A percentile compares a stretch with the other conserved stretches of the same genome.
Conservation (phyloP, 768 basidiomycete genomes). For the Xerocomus brunneocitrinus region DNA sequence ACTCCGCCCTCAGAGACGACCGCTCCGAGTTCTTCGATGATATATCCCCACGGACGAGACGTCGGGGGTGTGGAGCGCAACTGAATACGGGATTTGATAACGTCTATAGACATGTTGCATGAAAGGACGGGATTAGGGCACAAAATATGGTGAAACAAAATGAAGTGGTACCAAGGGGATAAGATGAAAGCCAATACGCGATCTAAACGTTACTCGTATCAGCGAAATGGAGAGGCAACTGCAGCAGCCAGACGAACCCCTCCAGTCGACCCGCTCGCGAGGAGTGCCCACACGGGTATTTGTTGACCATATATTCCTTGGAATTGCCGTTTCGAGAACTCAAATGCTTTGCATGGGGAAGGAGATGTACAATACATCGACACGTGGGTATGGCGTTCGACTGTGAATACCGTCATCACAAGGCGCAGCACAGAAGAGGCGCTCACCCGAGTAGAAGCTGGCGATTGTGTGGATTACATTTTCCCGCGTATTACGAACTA, state of each 20-base stretch:
- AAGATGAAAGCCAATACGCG: slow-evolving; percentile 83
- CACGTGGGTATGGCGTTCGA: not conserved
- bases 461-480: not conserved
- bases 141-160: not conserved
- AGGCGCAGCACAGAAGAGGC: not conserved
- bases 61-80: slow-evolving; percentile 68
- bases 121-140: not conserved
- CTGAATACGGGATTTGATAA: slow-evolving; percentile 89
- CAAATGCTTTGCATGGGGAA: slow-evolving; percentile 56
- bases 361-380: not conserved
- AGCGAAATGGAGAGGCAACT: not conserved
- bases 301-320: slow-evolving; percentile 55
- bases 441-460: slow-evolving; percentile 65
- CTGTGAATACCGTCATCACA: not conserved
- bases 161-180: slow-evolving; percentile 62
- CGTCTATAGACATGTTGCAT: slow-evolving; percentile 46
- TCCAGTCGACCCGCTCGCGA: slow-evolving; percentile 79
- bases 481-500: not conserved
- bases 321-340: slow-evolving; percentile 82
- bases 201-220: slow-evolving; percentile 5
- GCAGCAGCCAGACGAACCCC: slow-evolving; percentile 48
- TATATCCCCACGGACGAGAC: slow-evolving; percentile 73
- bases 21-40: slow-evolving; percentile 59
- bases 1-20: slow-evolving; percentile 69
- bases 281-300: slow-evolving; percentile 79